These are phyloP conservation scores for Tephrocybe sp. DNA, from an alignment of 768 basidiomycete species.

Conservation along the genomic window DNA sequence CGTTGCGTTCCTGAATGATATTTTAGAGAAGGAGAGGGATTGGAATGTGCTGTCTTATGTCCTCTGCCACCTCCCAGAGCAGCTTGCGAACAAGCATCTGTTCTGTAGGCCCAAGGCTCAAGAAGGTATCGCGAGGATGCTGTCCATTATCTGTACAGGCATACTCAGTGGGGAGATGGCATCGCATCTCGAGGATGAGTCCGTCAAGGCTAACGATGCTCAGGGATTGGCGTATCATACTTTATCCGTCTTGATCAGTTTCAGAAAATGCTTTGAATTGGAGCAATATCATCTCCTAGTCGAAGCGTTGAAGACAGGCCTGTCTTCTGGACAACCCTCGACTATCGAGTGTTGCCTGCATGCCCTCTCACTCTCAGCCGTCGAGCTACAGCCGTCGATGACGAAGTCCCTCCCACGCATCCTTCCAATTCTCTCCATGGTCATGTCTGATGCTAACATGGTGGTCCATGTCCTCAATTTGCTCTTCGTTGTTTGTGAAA, in stretches of 20 bases:
- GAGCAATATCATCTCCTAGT: slow-evolving; percentile 68
- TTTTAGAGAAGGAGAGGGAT: slow-evolving; percentile 74
- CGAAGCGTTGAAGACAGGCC: slow-evolving; percentile 68
- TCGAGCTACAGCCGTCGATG: slow-evolving; percentile 82
- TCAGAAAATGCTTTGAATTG: slow-evolving; percentile 74
- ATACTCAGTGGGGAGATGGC: slow-evolving; percentile 62
- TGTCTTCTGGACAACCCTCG: slow-evolving; percentile 61
- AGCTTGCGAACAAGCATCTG: slow-evolving; percentile 93
- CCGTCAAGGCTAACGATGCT: slow-evolving; percentile 76
- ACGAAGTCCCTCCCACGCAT: slow-evolving; percentile 79
- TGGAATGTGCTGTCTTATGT: slow-evolving; percentile 96
- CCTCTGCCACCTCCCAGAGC: slow-evolving; percentile 86
- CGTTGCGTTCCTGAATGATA: slow-evolving; percentile 55
- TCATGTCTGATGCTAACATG: slow-evolving; percentile 93
- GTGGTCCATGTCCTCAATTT: slow-evolving; percentile 96
- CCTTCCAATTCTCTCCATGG: slow-evolving; percentile 84
- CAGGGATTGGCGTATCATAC: slow-evolving; percentile 88
- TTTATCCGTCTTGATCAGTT: slow-evolving; percentile 85
- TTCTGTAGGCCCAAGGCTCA: slow-evolving; percentile 88
- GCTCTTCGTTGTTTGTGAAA: slow-evolving; percentile 81
- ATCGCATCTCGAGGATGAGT: slow-evolving; percentile 50
- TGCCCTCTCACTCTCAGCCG: slow-evolving; percentile 83
- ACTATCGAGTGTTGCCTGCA: slow-evolving; percentile 90
- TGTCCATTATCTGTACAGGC: slow-evolving; percentile 67
- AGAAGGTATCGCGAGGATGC: slow-evolving; percentile 56